Evolutionary conservation across 2,329 filamentous ascomycete species (phyloP).

Genomic region (Cordyceps tenuipes): DNA sequence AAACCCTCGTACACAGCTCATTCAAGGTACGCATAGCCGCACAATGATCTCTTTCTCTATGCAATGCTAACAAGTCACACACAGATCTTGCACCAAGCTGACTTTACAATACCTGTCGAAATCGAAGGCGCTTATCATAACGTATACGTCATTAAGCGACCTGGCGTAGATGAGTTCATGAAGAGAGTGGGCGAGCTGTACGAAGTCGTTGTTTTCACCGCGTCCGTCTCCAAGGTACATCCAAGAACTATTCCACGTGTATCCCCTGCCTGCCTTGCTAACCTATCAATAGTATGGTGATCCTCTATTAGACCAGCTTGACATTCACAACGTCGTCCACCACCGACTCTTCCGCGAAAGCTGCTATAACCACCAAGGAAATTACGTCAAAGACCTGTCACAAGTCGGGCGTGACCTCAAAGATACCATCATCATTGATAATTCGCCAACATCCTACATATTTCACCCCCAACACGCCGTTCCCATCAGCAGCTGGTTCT

Average conservation of each 20-base stretch:
- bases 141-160: constrained; percentile 97
- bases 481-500: constrained; percentile 99
- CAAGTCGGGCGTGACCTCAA: constrained; percentile 92
- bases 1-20: constrained; percentile 95
- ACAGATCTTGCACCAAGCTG: constrained; percentile 92
- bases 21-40: constrained; percentile 65
- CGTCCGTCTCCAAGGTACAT: constrained; percentile 88
- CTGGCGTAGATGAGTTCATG: constrained; percentile 98
- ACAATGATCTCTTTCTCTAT: constrained; percentile 3
- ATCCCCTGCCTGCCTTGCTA: constrained; percentile 12
- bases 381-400: constrained; percentile 98
- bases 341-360: constrained; percentile 95
- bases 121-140: constrained; percentile 99
- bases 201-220: constrained; percentile 97
- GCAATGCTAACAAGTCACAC: constrained; percentile 11
- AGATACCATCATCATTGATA: constrained; percentile 99
- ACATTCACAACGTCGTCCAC: constrained; percentile 95
- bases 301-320: constrained; percentile 87
- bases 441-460: constrained; percentile 97
- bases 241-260: not conserved
- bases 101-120: constrained; percentile 97
- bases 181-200: constrained; percentile 96
- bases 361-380: constrained; percentile 98
- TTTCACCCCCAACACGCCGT: constrained; percentile 99
- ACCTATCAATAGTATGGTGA: constrained; percentile 68